phyloP scores from a whole-genome alignment of 768 basidiomycete genomes.

The Boletus barrowsii region DNA sequence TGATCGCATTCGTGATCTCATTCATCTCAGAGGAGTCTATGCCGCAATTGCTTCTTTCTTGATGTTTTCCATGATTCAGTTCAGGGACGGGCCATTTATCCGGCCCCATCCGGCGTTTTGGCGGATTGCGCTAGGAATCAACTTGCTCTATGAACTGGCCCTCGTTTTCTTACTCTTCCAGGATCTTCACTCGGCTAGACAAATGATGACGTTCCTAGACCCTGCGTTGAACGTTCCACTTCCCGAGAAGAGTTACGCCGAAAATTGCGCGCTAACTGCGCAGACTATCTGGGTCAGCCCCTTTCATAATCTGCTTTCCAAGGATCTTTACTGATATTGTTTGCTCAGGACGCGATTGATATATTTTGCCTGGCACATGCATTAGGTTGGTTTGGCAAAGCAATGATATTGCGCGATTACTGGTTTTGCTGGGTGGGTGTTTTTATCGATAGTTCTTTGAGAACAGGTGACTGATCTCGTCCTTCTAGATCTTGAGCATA shows the following conservation, averaged over 20 bases:
- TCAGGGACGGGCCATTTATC: slow-evolving; percentile 86
- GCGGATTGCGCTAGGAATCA: slow-evolving; percentile 75
- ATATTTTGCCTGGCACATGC: slow-evolving; percentile 86
- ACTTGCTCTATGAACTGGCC: slow-evolving; percentile 78
- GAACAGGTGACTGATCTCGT: slow-evolving; percentile 8
- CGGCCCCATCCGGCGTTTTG: slow-evolving; percentile 87
- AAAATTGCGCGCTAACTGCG: slow-evolving; percentile 66
- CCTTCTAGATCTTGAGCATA: slow-evolving; percentile 70
- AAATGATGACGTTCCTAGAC: slow-evolving; percentile 80
- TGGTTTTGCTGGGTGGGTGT: slow-evolving; percentile 87
- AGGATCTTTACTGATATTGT: neutral
- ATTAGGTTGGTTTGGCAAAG: slow-evolving; percentile 89
- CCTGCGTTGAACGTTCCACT: slow-evolving; percentile 65
- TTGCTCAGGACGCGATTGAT: slow-evolving; percentile 67
- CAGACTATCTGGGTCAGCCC: slow-evolving; percentile 63
- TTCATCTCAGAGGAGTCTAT: slow-evolving; percentile 60
- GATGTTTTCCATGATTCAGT: slow-evolving; percentile 81
- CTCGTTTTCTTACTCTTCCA: slow-evolving; percentile 86
- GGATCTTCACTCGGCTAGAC: slow-evolving; percentile 71
- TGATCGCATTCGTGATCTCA: slow-evolving; percentile 11
- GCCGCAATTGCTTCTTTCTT: slow-evolving; percentile 74
- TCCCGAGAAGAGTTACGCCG: slow-evolving; percentile 84
- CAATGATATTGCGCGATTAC: slow-evolving; percentile 85
- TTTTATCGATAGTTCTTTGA: neutral
- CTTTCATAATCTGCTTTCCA: neutral